Base-by-base conservation (phyloP, 2,329 filamentous ascomycete species). In the Penicillium decumbens region DNA sequence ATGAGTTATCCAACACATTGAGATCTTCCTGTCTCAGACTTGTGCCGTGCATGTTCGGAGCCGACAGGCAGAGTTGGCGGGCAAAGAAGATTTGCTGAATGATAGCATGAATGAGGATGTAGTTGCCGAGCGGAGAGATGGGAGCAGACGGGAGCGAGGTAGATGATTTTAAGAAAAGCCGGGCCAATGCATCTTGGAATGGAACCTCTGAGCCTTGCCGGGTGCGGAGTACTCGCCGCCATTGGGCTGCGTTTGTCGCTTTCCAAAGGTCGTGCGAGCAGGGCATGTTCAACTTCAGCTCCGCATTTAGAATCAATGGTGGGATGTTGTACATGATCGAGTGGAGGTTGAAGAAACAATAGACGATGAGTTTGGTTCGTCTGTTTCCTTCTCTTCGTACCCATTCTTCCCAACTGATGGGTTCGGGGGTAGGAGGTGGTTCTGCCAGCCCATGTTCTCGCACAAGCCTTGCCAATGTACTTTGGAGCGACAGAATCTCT, bases 301-400 rank as follows among this genome's bases (percentile, higher is more conserved):
- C 78, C 28, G 73, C 72, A 57, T 79, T 81, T 45, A 80, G 60
- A 24, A 83, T 75, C 38, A 81, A 68, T 0, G 81, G 80, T 25
- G 80, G 79, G 12, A 81, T 79, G 61, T 82, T 80, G 68, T 82
- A 83, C 57, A 80, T 80, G 46, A 83, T 80, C 29, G 77, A 80
- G 53, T 83, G 80, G 1, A 83, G 70, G 57, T 82, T 82, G 51
- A 80, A 79, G 56, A 82, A 75, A 63, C 78, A 75, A 63, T 81
- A 77, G 50, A 80, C 76, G 51, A 80, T 77, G 45, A 80, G 70
- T 59, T 81, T 79, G 18, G 78, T 81, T 47, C 78, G 73, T 56
- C 75, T 73, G 49, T 74, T 75, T 1, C 75, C 75, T 65, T 82
- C 80, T 43, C 72, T 69, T n/a, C 70, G 69, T 18, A 77, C 65